phyloP scores from a whole-genome alignment of 2,329 filamentous ascomycete species.

The Beauveria brongniartii region DNA sequence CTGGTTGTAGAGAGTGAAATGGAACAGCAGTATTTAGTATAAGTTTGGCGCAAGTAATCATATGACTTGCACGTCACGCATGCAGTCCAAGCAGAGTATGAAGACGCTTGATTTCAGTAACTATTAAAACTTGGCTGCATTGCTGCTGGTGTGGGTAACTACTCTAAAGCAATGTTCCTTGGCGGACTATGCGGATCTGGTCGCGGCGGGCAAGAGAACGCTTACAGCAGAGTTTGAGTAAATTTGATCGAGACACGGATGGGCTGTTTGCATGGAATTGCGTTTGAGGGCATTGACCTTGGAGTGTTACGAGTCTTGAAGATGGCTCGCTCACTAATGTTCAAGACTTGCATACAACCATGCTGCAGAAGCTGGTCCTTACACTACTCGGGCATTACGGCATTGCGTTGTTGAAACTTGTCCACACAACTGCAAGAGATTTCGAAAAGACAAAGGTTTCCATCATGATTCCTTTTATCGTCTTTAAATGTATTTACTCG shows the following conservation, averaged over 20 bases:
- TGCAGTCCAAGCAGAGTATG: not conserved
- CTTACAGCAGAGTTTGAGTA: constrained; percentile 22
- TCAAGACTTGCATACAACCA: not conserved
- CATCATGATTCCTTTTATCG: too few species aligned
- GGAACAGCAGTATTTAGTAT: too few species aligned
- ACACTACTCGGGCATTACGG: too few species aligned
- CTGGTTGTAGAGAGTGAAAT: too few species aligned
- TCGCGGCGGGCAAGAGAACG: constrained; percentile 28
- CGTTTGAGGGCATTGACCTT: not conserved
- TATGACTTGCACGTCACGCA: not conserved
- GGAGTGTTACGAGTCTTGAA: not conserved
- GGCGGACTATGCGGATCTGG: constrained; percentile 24
- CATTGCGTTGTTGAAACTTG: too few species aligned
- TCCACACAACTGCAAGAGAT: too few species aligned
- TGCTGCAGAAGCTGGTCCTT: too few species aligned
- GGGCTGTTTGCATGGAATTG: not conserved
- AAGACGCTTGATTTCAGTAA: too few species aligned
- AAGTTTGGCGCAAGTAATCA: not conserved
- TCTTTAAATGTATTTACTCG: too few species aligned
- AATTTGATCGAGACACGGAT: not conserved
- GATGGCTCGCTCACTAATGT: not conserved
- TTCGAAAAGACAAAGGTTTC: too few species aligned
- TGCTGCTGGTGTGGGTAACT: constrained; percentile 27
- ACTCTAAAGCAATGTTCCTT: constrained; percentile 28
- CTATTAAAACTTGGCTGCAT: constrained; percentile 17